Evolutionary conservation across 768 basidiomycete species (phyloP).

Genomic region (Tephrocybe sp.): DNA sequence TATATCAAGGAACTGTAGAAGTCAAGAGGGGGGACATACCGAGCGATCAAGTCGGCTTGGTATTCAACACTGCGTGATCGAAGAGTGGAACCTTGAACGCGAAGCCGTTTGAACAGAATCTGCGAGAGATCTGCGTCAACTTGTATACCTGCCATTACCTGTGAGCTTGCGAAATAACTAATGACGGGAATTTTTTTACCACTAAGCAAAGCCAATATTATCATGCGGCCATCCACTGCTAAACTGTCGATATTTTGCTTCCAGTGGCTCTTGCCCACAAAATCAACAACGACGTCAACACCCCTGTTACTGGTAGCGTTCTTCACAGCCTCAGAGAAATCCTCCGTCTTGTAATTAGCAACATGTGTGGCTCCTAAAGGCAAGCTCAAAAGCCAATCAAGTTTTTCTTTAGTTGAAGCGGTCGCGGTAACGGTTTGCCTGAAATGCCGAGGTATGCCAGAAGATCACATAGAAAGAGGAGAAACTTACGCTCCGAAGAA

Average conservation of each 20-base stretch:
- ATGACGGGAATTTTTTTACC: constrained; percentile 41
- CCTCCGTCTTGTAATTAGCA: constrained; percentile 81
- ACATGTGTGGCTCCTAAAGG: constrained; percentile 70
- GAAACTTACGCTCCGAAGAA: constrained; percentile 64
- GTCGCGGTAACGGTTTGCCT: constrained; percentile 79
- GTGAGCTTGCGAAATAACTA: background rate
- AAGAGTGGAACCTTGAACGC: constrained; percentile 85
- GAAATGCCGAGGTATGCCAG: background rate
- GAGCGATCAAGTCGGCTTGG: constrained; percentile 66
- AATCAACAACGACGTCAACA: constrained; percentile 83
- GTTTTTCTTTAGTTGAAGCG: constrained; percentile 80
- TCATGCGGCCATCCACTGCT: constrained; percentile 74
- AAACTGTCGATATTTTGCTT: constrained; percentile 67
- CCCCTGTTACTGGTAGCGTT: constrained; percentile 66
- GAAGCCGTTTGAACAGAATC: constrained; percentile 80
- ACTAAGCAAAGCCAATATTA: constrained; percentile 60
- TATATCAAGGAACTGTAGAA: background rate
- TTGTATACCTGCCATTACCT: constrained; percentile 40
- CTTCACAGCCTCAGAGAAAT: constrained; percentile 75
- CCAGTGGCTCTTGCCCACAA: constrained; percentile 76
- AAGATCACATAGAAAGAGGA: too few species aligned
- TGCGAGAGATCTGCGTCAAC: constrained; percentile 58
- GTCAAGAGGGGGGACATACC: constrained; percentile 33
- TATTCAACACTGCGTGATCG: constrained; percentile 73
- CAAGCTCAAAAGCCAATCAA: constrained; percentile 67